Evolutionary conservation across 371 early-diverging fungal genomes (phyloP), one percentile per base, ranked within the genome.

Genomic region (Choanephora cucurbitarum): DNA sequence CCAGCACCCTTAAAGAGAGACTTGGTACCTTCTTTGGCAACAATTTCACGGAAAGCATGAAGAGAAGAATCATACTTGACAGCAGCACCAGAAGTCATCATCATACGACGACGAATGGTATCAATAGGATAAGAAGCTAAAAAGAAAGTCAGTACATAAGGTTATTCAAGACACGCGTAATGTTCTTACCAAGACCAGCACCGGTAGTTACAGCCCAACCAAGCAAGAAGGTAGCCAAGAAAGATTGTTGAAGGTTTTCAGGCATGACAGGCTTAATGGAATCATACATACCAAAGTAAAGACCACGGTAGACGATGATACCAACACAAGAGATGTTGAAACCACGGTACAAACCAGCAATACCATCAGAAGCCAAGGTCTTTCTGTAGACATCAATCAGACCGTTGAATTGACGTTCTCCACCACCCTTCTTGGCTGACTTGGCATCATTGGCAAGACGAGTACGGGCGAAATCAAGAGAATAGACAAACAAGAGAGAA

Each of bases 91-190:
- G 89, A 86, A 42, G 88, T 84, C 90, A 92, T 87, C 89, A 89
- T 88, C 88, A 93, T 88, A 73, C 95, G 89, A 79, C 94, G 84
- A 77, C 93, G 91, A 72, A 93, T 82, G 58, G 94, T 93, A 79
- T 95, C 95, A 60, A 95, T 87, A 70, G 93, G 95, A 82, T 93
- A 92, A 48, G 85, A 81, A 52, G 82, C 86, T 69, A 58, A n/a
- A n/a, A n/a, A n/a, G n/a, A n/a, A n/a, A n/a, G n/a, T n/a, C n/a
- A n/a, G n/a, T n/a, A n/a, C n/a, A n/a, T n/a, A n/a, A n/a, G n/a
- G n/a, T n/a, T n/a, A n/a, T n/a, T n/a, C n/a, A n/a, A n/a, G n/a
- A n/a, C n/a, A n/a, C n/a, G n/a, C n/a, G n/a, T n/a, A n/a, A n/a
- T n/a, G n/a, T n/a, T n/a, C 48, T 55, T 67, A 73, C 73, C 70